Base-by-base conservation (phyloP, 2,329 filamentous ascomycete species). In the Aspergillus fumigatus region DNA sequence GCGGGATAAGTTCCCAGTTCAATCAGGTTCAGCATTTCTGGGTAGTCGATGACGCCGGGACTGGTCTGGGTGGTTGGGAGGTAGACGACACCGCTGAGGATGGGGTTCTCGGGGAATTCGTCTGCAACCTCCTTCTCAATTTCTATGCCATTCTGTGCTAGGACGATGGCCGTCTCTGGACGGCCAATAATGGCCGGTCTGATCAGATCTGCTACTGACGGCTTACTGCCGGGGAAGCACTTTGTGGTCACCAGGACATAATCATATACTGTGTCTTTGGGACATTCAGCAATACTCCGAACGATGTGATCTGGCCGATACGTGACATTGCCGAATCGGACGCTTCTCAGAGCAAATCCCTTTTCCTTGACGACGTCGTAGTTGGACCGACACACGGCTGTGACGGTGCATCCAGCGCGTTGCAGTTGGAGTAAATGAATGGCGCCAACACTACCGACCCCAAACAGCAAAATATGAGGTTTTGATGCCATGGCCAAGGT, bases 141-240 rank as follows among this genome's bases (percentile, higher is more conserved):
- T 1, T 76, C 79, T 40, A 87, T 80, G 0, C 84, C 84, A 61
- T 87, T 87, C 59, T 87, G 84, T 17, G 85, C 77, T 0, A 87
- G 77, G 7, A 83, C 82, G 43, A 87, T 80, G 0, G 79, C 77
- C 0, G 83, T 85, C 50, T 73, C 21, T 53, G 51, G 48, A 5
- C 67, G 49, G 9, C 67, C 65, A 1, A 66, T 67, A 2, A 81
- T 68, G 3, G 72, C 78, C 0, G 76, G 72, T 5, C 63, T 63
- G 49, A 81, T 75, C 23, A 72, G 59, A 4, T 70, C 60, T 2
- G 69, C 59, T 6, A 70, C 68, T 2, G 73, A 65, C 14, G 72
- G 71, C 2, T 65, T 67, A 5, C 65, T 67, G 8, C 66, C 71
- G 1, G 77, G 77, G 26, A 80, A 72, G 14, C 74, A 77, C 70